Conservation (phyloP, 2,329 filamentous ascomycete species). For the Diaporthe sp. region DNA sequence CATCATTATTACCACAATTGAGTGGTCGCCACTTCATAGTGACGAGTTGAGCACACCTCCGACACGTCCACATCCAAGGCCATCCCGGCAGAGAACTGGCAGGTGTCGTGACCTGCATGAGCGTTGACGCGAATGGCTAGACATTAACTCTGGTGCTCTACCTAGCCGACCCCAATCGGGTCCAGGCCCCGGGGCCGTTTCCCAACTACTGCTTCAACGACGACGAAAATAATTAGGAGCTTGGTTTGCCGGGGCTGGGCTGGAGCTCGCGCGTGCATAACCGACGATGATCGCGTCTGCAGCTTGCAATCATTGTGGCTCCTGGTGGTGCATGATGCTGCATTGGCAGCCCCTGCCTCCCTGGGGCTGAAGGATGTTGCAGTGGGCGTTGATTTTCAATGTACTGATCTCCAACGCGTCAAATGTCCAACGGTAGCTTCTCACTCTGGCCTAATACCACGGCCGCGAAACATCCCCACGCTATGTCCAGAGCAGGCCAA, state of each 20-base stretch:
- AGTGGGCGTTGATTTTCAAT: neutral
- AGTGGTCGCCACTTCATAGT: constrained; percentile 1
- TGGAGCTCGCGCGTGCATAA: neutral
- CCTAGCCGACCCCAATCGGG: neutral
- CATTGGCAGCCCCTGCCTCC: neutral
- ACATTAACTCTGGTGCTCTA: neutral
- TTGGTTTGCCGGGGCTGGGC: neutral
- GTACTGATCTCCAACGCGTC: neutral
- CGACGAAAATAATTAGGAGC: constrained; percentile 29
- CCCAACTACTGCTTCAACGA: constrained; percentile 5
- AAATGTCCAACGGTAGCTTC: neutral
- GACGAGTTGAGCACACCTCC: neutral
- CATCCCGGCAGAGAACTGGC: neutral
- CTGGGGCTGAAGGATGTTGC: neutral
- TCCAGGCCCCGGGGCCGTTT: neutral
- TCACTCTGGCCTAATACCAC: neutral
- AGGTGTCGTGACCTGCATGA: constrained; percentile 15
- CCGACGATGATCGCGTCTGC: neutral
- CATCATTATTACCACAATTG: neutral
- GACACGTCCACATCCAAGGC: neutral
- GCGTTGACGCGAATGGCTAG: constrained; percentile 6
- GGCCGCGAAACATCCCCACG: neutral
- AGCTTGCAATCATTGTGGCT: constrained; percentile 5
- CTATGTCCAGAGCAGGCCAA: neutral
- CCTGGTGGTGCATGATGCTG: neutral